Conservation (phyloP, 2,329 filamentous ascomycete genomes). For the Diaporthe longicolla region DNA sequence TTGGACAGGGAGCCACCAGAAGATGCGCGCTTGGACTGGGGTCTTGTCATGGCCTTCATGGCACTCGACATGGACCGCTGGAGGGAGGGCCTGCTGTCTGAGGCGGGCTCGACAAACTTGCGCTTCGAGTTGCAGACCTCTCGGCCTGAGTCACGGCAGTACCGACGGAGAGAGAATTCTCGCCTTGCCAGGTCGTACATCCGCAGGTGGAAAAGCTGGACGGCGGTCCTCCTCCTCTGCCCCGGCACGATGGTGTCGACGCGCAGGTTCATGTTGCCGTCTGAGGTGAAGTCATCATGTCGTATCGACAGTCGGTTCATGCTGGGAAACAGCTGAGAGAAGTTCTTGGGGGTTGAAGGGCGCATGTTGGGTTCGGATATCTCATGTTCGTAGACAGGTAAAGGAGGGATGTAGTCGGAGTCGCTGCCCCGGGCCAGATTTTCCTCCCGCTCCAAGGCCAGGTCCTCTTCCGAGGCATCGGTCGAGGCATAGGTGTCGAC, state of each 20-base stretch:
- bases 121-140: slow-evolving; percentile 90
- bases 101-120: slow-evolving; percentile 73
- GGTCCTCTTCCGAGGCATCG: slow-evolving; percentile 72
- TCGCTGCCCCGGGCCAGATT: slow-evolving; percentile 50
- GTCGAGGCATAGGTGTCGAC: slow-evolving; percentile 87
- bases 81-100: slow-evolving; percentile 58
- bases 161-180: slow-evolving; percentile 91
- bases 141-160: slow-evolving; percentile 91
- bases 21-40: slow-evolving; percentile 54
- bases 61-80: slow-evolving; percentile 65
- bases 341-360: slow-evolving; percentile 84
- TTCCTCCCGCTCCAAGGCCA: slow-evolving; percentile 55
- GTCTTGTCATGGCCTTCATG: slow-evolving; percentile 57
- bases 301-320: slow-evolving; percentile 84
- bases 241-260: slow-evolving; percentile 82
- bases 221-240: slow-evolving; percentile 76
- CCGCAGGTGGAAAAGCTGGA: slow-evolving; percentile 89
- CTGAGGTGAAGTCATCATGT: slow-evolving; percentile 89
- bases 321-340: slow-evolving; percentile 89
- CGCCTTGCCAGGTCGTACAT: slow-evolving; percentile 92
- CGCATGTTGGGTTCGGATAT: slow-evolving; percentile 76
- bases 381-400: slow-evolving; percentile 74
- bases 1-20: slow-evolving; percentile 51
- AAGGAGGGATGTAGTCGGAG: slow-evolving; percentile 61
- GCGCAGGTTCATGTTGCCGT: slow-evolving; percentile 97